Evolutionary conservation across 768 basidiomycete species (phyloP), one percentile per base, ranked within the genome.

Genomic region (Crucibulum laeve): DNA sequence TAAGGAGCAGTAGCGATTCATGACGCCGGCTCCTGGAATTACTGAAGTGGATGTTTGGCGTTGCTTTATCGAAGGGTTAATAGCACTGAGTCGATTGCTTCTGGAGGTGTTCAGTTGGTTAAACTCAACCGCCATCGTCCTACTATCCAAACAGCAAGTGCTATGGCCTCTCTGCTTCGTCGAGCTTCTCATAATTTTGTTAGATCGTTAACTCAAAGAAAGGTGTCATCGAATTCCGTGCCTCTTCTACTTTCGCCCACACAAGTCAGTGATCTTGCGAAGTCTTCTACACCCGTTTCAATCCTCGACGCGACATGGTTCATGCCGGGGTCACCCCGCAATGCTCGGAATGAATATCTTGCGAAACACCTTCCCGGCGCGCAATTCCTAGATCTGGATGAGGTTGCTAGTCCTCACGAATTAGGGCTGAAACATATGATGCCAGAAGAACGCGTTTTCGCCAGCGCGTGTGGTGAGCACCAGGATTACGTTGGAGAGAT

Each of bases 341-440:
- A 79, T 40, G 73, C 87, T 2, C 61, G 62, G n/a, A 62, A 77
- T 23, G 93, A 95, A 62, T 94, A 82, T 51, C 58, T 70, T 17
- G 59, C 67, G 21, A 82, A 77, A 49, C 76, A 84, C 25, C 76
- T 96, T 25, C 87, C 86, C 4, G 71, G 75, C 8, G 81, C 91
- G 1, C 77, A 74, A 40, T 88, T 82, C 55, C 73, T 92, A 51
- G 86, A 92, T 58, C 68, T 94, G 19, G 93, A 96, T 61, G 70
- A 80, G 40, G 85, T 91, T 21, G 79, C 87, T 1, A 82, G 78
- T 46, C 64, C 77, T 6, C 84, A 90, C 58, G 76, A 82, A 42
- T 73, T 94, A 3, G 88, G 87, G 10, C 70, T 98, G 18, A 87
- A 87, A 56, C 95, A 98, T 65, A 98, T 98, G 93, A 82, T 98